Percentiles rank a stretch among this genome's conserved stretches.
Conservation (phyloP, 2,329 filamentous ascomycete species). For the Paradendryphiella salina region DNA sequence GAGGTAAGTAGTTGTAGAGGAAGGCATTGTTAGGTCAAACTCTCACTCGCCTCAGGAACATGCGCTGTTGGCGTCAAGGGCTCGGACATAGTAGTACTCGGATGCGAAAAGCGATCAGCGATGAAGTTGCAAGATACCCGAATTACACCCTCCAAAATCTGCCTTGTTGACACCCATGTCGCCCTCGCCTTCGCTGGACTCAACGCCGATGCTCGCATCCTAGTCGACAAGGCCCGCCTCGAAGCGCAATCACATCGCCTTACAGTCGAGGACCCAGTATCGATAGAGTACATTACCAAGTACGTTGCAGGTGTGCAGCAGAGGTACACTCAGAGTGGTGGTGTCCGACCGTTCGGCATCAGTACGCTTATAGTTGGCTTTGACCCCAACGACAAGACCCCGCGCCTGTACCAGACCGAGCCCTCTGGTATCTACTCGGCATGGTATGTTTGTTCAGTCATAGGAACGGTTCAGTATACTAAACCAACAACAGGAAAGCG, state of each 20-base stretch:
- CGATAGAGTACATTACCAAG: constrained; percentile 99
- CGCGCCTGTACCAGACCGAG: constrained; percentile 95
- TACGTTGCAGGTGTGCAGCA: constrained; percentile 98
- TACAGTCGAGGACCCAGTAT: constrained; percentile 95
- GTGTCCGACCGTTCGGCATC: constrained; percentile 97
- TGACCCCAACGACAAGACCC: constrained; percentile 85
- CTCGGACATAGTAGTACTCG: constrained; percentile 88
- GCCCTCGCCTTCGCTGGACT: constrained; percentile 96
- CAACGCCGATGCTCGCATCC: constrained; percentile 95
- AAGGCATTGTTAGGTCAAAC: background rate
- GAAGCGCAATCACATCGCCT: constrained; percentile 97
- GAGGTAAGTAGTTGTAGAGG: constrained; percentile 64
- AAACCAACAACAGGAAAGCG: constrained; percentile 74
- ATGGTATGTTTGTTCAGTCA: constrained; percentile 66
- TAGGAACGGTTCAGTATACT: constrained; percentile 2
- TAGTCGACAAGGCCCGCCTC: constrained; percentile 96
- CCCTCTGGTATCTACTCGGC: constrained; percentile 99
- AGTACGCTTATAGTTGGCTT: constrained; percentile 99
- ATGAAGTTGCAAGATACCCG: constrained; percentile 99
- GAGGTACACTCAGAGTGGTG: constrained; percentile 97
- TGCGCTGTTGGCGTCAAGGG: constrained; percentile 98
- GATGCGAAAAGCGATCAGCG: constrained; percentile 97
- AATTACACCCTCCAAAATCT: constrained; percentile 98
- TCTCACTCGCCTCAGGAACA: constrained; percentile 65
- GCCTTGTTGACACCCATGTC: constrained; percentile 91